Conservation (phyloP, 768 basidiomycete genomes). For the Tephrocybe sp. region DNA sequence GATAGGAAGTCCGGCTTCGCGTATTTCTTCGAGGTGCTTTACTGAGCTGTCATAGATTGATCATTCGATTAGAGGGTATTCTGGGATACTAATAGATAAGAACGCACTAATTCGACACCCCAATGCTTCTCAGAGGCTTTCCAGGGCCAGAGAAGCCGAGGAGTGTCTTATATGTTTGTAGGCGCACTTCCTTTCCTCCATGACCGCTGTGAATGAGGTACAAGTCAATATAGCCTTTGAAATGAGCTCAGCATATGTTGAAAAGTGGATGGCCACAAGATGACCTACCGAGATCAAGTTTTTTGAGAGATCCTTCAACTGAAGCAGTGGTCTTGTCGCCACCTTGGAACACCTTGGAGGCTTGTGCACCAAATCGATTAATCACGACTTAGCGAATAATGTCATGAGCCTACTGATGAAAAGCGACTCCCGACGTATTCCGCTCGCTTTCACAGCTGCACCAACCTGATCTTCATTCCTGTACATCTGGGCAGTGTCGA, state of each 20-base stretch:
- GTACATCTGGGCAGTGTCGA: conserved; percentile 73
- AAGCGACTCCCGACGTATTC: conserved; percentile 51
- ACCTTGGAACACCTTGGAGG: conserved; percentile 50
- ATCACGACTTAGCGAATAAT: no score
- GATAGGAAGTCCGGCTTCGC: conserved; percentile 50
- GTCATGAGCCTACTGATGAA: conserved; percentile 56
- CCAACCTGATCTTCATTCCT: conserved; percentile 61
- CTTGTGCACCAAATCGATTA: conserved; percentile 24
- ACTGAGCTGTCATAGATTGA: conserved; percentile 40
- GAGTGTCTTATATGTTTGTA: conserved; percentile 68
- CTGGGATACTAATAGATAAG: background rate
- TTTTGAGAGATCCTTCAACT: conserved; percentile 39
- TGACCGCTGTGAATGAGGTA: conserved; percentile 76
- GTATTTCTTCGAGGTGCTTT: conserved; percentile 74
- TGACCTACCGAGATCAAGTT: conserved; percentile 53
- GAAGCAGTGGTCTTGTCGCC: conserved; percentile 7
- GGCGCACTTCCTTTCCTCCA: conserved; percentile 56
- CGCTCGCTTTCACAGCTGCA: conserved; percentile 55
- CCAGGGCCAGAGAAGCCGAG: conserved; percentile 54
- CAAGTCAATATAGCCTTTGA: conserved; percentile 48
- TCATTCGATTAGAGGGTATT: background rate
- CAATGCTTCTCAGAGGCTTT: conserved; percentile 58
- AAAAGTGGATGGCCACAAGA: background rate
- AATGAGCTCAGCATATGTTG: background rate
- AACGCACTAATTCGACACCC: conserved; percentile 82